phyloP scores from a whole-genome alignment of 305 asterid genomes.

The Coffea humblotiana region DNA sequence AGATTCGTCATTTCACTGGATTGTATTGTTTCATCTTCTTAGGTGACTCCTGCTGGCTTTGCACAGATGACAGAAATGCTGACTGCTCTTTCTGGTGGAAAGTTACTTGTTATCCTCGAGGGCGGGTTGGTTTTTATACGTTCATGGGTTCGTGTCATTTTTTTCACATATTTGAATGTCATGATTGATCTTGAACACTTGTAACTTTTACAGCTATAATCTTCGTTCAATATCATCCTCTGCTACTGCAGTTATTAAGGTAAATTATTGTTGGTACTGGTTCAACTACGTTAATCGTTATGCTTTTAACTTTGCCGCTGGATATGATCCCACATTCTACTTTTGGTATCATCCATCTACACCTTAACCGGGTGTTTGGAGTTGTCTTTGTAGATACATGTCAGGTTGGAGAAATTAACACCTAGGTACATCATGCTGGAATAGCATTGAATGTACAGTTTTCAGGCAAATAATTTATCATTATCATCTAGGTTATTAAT shows the following conservation, averaged over 20 bases:
- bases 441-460: conserved; percentile 1
- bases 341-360: neutral
- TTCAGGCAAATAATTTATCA: neutral
- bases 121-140: conserved; percentile 74
- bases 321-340: neutral
- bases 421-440: neutral
- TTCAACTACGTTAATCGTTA: neutral
- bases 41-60: conserved; percentile 92
- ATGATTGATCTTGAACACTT: conserved; percentile 19
- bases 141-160: conserved; percentile 15
- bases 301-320: neutral
- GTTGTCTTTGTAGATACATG: conserved; percentile 13
- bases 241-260: conserved; percentile 91
- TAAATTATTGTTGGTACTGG: conserved; percentile 27
- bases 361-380: neutral
- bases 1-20: conserved; percentile 7
- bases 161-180: neutral
- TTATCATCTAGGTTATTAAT: neutral
- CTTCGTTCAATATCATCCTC: conserved; percentile 95
- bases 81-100: conserved; percentile 71
- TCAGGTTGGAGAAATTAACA: conserved; percentile 7
- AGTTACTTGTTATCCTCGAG: conserved; percentile 92
- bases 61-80: conserved; percentile 91
- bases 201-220: conserved; percentile 64
- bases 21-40: conserved; percentile 28